Base-by-base conservation (phyloP, 1,284 basidiomycete species). In the Hortiboletus rubellus region DNA sequence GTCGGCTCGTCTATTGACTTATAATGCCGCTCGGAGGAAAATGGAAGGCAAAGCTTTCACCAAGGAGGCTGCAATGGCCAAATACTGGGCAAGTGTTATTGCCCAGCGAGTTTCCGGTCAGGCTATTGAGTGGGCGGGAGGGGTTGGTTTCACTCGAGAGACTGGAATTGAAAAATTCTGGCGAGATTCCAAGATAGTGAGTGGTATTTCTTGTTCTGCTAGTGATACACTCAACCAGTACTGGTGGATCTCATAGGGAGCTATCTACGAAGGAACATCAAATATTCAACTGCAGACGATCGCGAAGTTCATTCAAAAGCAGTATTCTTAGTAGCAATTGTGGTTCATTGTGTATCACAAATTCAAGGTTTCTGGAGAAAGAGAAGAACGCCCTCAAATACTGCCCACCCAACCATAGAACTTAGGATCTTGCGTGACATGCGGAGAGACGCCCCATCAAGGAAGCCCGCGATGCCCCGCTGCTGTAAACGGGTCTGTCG, bases 271-370 rank as follows among this genome's bases (percentile, higher is more conserved):
- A 73, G 95, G 96, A 38, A 98, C 96, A 41, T 93, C 89, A 36
- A 97, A 98, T 73, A 98, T 99, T 62, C 96, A 98, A 76, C 79
- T 98, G 51, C 89, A 96, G 75, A 99, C 97, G 0, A 98, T 99
- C 67, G 94, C 95, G 37, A 97, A 92, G 76, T 88, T 89, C 66
- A 83, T 96, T 60, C 87, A 93, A 74, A 92, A 91, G 75, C 81
- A 92, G 67, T 86, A 91, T 59, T 82, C 82, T 64, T 83, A 67
- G 50, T 49, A 33, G 37, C 18, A 50, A 34, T 43, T 15, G 2
- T 18, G n/a, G 24, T 46, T 33, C 18, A n/a, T 41, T 27, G 37
- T 60, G 36, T 47, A 52, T 50, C 18, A 38, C 33, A 46, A 46
- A 45, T 7, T 60, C 50, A 67, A 47, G 49, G 27, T 47, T 72